Base-by-base conservation (phyloP, 768 basidiomycete species). In the Psilocybe tampanensis region DNA sequence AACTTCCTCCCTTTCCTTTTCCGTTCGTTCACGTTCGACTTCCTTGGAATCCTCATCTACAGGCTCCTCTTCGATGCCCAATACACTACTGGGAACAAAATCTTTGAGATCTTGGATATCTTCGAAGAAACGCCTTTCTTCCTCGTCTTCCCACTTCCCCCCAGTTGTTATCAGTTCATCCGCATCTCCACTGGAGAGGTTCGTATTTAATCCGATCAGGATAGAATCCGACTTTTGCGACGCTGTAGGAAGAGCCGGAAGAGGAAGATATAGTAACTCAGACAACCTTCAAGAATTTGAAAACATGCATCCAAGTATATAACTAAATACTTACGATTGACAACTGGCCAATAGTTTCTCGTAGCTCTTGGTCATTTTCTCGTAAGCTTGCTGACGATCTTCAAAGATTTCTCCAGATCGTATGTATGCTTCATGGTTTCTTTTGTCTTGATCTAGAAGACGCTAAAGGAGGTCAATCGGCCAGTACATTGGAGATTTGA, bases 331-430 rank as follows among this genome's bases (percentile, higher is more conserved):
- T 65, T 64, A 95, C 92, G 85, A 86, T 74, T 97, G 93, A 56
- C 95, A 95, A 65, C 86, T 94, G 15, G 88, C 78, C 47, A 95
- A 82, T 21, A 98, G 74, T 58, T 95, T 94, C 73, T 99, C 97
- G 65, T 98, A 98, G 44, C 86, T 83, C 72, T 92, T 94, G 36
- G 94, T 95, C 92, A 98, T 97, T 75, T 94, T 95, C 77, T 99
- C 97, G 69, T 99, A 99, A 9, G 92, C 94, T 72, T 98, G 95
- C 70, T 98, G 96, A 32, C 97, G 86, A 70, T 99, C 97, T 68
- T 99, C 97, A 64, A 99, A 99, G 60, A 99, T 98, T 73, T 99
- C 96, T 23, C 97, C 97, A 2, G 95, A 98, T 29, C 95, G 93
- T 63, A 99, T 98, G 69, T 99, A 99, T 55, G 97, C 97, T 77